These are phyloP conservation scores for Geranomyces michiganensis DNA, from an alignment of 192 early-diverging fungal species.

Conservation along the genomic window DNA sequence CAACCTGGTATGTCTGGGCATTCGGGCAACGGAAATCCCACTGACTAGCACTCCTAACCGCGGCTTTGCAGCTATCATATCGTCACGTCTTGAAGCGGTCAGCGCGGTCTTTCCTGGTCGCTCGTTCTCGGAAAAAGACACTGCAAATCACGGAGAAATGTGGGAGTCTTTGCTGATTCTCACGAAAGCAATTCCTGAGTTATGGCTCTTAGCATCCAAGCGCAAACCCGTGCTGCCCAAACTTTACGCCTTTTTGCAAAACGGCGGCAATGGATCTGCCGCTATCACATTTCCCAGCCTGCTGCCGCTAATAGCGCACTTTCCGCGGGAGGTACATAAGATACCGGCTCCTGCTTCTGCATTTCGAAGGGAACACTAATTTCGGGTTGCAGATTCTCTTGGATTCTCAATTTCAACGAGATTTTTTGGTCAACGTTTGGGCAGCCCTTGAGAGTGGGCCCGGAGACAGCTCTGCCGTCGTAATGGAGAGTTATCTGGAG, in stretches of 20 bases:
- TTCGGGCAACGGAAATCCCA: background rate
- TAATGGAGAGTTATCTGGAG: conserved; percentile 67
- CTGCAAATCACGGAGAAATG: conserved; percentile 71
- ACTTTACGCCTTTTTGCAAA: conserved; percentile 70
- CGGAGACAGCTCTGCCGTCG: conserved; percentile 44
- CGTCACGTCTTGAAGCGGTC: conserved; percentile 52
- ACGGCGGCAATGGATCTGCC: conserved; percentile 67
- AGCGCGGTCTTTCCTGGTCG: conserved; percentile 55
- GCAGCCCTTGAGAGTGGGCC: conserved; percentile 48
- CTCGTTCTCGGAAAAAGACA: conserved; percentile 76
- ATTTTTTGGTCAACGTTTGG: conserved; percentile 68
- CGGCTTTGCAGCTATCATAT: conserved; percentile 6
- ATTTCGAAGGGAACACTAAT: no score
- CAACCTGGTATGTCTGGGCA: background rate
- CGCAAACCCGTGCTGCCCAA: conserved; percentile 66
- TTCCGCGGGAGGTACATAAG: conserved; percentile 54
- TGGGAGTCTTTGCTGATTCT: conserved; percentile 86
- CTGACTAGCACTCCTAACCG: conserved; percentile 43
- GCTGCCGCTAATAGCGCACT: conserved; percentile 68
- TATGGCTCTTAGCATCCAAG: conserved; percentile 48
- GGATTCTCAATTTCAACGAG: conserved; percentile 50
- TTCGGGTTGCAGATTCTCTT: conserved; percentile 26
- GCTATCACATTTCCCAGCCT: conserved; percentile 75
- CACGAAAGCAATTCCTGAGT: conserved; percentile 54
- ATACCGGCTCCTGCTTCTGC: no score